phyloP scores from a whole-genome alignment of 2,329 filamentous ascomycete genomes.

The Sclerotinia sclerotiorum region DNA sequence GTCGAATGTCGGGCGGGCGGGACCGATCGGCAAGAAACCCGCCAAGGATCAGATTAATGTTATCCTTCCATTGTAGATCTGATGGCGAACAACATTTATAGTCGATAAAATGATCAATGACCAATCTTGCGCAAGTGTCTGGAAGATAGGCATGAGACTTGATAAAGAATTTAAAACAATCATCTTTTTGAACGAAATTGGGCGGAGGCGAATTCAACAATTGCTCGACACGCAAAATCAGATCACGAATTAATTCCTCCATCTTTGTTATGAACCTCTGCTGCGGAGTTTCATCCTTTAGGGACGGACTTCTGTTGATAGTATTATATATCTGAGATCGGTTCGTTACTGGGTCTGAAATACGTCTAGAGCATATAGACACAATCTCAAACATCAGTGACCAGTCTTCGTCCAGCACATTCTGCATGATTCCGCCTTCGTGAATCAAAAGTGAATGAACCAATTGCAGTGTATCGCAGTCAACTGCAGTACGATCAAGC shows the following conservation, averaged over 20 bases:
- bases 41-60: slow-evolving; percentile 59
- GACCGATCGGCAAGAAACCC: slow-evolving; percentile 62
- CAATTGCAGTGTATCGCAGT: slow-evolving; percentile 38
- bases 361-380: slow-evolving; percentile 49
- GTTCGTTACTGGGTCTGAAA: slow-evolving; percentile 32
- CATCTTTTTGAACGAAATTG: slow-evolving; percentile 63
- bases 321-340: slow-evolving; percentile 31
- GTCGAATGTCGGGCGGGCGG: slow-evolving; percentile 61
- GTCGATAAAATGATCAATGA: slow-evolving; percentile 67
- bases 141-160: slow-evolving; percentile 61
- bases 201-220: slow-evolving; percentile 44
- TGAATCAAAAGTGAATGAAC: slow-evolving; percentile 58
- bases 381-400: slow-evolving; percentile 59
- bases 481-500: slow-evolving; percentile 38
- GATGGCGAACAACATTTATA: slow-evolving; percentile 72
- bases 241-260: slow-evolving; percentile 35
- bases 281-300: slow-evolving; percentile 32
- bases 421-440: slow-evolving; percentile 52
- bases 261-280: slow-evolving; percentile 33
- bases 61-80: slow-evolving; percentile 65
- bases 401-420: slow-evolving; percentile 67
- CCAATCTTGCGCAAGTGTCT: slow-evolving; percentile 61
- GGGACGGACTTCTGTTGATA: slow-evolving; percentile 7
- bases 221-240: slow-evolving; percentile 39
- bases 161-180: slow-evolving; percentile 66